phyloP scores from a whole-genome alignment of 331 rosid species.

The Telfairia occidentalis region DNA sequence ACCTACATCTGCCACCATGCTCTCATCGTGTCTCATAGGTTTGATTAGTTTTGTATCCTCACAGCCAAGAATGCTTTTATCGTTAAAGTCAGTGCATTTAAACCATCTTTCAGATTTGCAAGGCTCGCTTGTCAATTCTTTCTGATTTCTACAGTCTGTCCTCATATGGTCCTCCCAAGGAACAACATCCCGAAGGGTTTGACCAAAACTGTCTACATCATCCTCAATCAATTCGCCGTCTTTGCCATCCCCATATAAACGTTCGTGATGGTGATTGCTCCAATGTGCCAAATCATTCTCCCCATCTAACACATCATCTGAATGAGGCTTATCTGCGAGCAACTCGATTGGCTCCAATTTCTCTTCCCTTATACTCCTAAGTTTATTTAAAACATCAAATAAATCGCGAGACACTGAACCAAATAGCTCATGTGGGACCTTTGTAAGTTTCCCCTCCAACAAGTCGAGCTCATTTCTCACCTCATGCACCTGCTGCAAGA shows the following conservation, averaged over 20 bases:
- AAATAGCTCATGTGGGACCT: slow-evolving; percentile 54
- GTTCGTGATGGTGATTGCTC: slow-evolving; percentile 71
- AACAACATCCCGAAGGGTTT: slow-evolving; percentile 67
- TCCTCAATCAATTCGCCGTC: slow-evolving; percentile 89
- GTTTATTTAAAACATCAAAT: slow-evolving; percentile 59
- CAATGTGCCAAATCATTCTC: slow-evolving; percentile 93
- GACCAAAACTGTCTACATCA: slow-evolving; percentile 86
- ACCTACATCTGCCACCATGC: slow-evolving; percentile 76
- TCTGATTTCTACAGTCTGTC: slow-evolving; percentile 59
- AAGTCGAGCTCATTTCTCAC: slow-evolving; percentile 66
- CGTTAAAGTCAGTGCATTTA: slow-evolving; percentile 76
- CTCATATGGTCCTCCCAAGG: slow-evolving; percentile 99
- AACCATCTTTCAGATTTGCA: slow-evolving; percentile 96
- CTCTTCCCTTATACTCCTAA: slow-evolving; percentile 59
- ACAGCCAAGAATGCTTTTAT: slow-evolving; percentile 84
- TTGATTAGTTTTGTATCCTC: slow-evolving; percentile 86
- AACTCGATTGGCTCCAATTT: slow-evolving; percentile 49
- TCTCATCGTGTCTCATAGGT: slow-evolving; percentile 72
- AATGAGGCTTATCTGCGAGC: slow-evolving; percentile 49
- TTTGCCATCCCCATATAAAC: slow-evolving; percentile 69
- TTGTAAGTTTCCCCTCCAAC: slow-evolving; percentile 59
- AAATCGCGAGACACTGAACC: slow-evolving; percentile 67
- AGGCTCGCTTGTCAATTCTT: slow-evolving; percentile 59
- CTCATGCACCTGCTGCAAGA: slow-evolving; percentile 84
- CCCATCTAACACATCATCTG: slow-evolving; percentile 70